Evolutionary conservation across 225 moss, liverwort and hornwort species (phyloP).

Genomic region (Polytrichum commune): DNA sequence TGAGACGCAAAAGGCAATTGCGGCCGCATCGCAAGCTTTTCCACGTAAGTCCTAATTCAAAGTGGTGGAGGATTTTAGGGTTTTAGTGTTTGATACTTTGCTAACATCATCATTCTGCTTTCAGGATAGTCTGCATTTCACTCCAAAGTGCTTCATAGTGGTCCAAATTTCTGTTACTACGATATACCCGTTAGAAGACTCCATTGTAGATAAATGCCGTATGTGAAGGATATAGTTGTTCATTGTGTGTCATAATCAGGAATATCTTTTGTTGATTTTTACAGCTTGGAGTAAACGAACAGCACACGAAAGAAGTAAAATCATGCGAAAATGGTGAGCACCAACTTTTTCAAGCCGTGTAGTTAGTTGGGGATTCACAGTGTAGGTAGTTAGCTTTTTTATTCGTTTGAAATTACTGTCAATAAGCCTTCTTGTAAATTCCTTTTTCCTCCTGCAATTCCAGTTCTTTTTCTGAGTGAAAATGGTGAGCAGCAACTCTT

Average conservation of each 20-base stretch:
- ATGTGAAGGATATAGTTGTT: no score
- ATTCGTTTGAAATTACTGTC: no score
- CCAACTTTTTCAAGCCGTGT: neutral
- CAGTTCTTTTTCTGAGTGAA: conserved; percentile 25
- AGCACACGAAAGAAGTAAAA: conserved; percentile 69
- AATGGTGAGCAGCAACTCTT: conserved; percentile 46
- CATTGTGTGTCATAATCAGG: no score
- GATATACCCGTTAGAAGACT: no score
- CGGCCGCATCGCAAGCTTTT: conserved; percentile 72
- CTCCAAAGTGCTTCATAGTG: no score
- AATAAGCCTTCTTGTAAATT: no score
- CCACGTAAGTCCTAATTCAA: conserved; percentile 32
- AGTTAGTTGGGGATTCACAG: neutral
- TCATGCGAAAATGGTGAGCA: conserved; percentile 84
- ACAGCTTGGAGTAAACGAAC: conserved; percentile 93
- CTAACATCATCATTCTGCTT: no score
- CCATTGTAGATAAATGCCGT: no score
- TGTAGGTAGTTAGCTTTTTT: neutral
- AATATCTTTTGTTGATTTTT: conserved; percentile 3
- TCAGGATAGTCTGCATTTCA: no score
- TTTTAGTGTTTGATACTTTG: no score
- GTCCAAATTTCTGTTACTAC: no score
- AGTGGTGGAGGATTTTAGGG: neutral
- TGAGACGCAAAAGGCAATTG: conserved; percentile 77
- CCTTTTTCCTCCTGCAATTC: no score